These are phyloP conservation scores for Tilletia setariae DNA, from an alignment of 1,284 basidiomycete genomes.

Conservation along the genomic window DNA sequence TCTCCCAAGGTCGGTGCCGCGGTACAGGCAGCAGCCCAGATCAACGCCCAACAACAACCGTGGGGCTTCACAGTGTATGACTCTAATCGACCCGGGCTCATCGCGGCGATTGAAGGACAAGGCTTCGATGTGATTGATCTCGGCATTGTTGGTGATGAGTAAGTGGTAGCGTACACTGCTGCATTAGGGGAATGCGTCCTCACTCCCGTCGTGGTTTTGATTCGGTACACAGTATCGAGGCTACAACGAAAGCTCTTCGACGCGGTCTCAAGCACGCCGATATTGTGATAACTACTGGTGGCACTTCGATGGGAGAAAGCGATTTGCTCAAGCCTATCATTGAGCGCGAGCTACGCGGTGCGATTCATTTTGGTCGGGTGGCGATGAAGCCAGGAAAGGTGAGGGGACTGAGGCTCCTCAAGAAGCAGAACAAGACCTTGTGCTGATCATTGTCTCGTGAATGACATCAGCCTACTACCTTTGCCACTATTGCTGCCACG, in stretches of 20 bases:
- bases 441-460: not conserved
- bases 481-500: constrained; percentile 64
- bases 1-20: constrained; percentile 59
- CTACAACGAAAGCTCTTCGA: constrained; percentile 64
- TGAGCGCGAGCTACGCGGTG: constrained; percentile 70
- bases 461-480: constrained; percentile 63
- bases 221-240: constrained; percentile 59
- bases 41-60: constrained; percentile 16
- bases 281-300: constrained; percentile 76
- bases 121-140: constrained; percentile 77
- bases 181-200: not conserved
- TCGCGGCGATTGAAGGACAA: constrained; percentile 67
- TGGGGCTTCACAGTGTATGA: constrained; percentile 58
- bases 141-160: constrained; percentile 74
- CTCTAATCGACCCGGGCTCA: constrained; percentile 75
- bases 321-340: constrained; percentile 80
- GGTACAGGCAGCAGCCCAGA: constrained; percentile 63
- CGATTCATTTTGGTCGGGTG: constrained; percentile 72
- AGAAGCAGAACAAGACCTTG: not conserved
- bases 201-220: not conserved
- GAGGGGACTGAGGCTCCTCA: no score
- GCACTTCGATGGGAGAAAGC: constrained; percentile 82
- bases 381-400: constrained; percentile 58
- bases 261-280: constrained; percentile 67
- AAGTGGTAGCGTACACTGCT: constrained; percentile 30